Evolutionary conservation across 371 early-diverging fungal species (phyloP).

Genomic region (Amoeboaphelidium protococcarum): DNA sequence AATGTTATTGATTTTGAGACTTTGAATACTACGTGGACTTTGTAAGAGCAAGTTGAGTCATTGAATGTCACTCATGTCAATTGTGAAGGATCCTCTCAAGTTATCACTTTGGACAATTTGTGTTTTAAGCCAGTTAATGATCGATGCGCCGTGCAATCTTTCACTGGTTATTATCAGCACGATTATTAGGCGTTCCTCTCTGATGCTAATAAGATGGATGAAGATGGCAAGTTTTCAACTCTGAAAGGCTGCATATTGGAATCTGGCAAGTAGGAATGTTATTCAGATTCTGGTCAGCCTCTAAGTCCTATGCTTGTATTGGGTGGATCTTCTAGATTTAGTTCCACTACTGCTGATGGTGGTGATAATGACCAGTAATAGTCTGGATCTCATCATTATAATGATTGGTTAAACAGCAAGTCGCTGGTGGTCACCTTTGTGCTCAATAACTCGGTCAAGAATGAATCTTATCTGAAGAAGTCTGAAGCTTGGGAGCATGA

Average conservation of each 20-base stretch:
- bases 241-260: constrained; percentile 21
- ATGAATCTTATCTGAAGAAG: constrained; percentile 6
- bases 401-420: constrained; percentile 16
- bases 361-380: too few species aligned
- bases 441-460: constrained; percentile 26
- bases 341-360: not conserved
- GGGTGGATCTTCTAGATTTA: constrained; percentile 22
- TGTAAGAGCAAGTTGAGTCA: constrained; percentile 22
- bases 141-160: constrained; percentile 35
- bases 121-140: constrained; percentile 37
- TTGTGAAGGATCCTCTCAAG: not conserved
- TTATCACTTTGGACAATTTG: constrained; percentile 22
- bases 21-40: constrained; percentile 18
- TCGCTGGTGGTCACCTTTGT: constrained; percentile 39
- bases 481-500: constrained; percentile 35
- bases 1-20: constrained; percentile 20
- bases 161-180: constrained; percentile 43
- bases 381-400: too few species aligned
- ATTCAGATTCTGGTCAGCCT: constrained; percentile 34
- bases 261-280: constrained; percentile 19
- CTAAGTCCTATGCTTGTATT: constrained; percentile 35
- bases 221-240: too few species aligned
- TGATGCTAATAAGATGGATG: constrained; percentile 15
- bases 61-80: constrained; percentile 3
- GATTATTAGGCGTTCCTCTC: constrained; percentile 20